These are phyloP conservation scores for Picochlorum costavermella DNA, from an alignment of 139 green algal species.

Conservation along the genomic window DNA sequence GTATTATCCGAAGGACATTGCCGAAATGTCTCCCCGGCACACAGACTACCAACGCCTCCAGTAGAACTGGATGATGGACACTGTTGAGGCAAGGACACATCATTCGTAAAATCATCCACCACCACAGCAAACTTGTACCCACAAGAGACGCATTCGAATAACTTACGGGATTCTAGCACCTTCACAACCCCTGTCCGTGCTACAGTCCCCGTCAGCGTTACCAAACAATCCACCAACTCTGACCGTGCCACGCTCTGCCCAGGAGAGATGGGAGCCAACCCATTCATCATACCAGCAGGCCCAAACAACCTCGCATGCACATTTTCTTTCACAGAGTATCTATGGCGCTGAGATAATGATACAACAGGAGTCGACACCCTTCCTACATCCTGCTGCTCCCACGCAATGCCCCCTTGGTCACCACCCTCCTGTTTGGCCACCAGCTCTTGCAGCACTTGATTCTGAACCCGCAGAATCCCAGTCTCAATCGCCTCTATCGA, in stretches of 20 bases:
- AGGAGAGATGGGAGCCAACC: background rate
- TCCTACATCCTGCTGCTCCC: too few relatives aligned
- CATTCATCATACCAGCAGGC: conserved; percentile 34
- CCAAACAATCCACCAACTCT: background rate
- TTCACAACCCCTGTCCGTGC: conserved; percentile 58
- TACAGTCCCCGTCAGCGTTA: conserved; percentile 27
- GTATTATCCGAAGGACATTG: conserved; percentile 22
- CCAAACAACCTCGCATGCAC: conserved; percentile 45
- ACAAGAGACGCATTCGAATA: conserved; percentile 63
- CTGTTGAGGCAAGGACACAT: conserved; percentile 22
- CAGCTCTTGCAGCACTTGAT: conserved; percentile 8
- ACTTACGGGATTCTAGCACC: conserved; percentile 54
- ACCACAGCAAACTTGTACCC: conserved; percentile 26
- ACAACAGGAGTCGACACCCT: too few relatives aligned
- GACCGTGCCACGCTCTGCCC: background rate
- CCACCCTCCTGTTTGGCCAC: background rate
- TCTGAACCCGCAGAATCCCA: conserved; percentile 32
- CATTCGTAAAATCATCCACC: conserved; percentile 14
- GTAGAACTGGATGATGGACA: conserved; percentile 26
- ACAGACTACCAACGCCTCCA: too few relatives aligned
- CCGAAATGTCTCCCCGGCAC: background rate
- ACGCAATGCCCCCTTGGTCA: too few relatives aligned
- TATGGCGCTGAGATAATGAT: background rate
- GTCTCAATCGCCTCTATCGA: conserved; percentile 34
- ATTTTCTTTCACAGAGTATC: conserved; percentile 26